Evolutionary conservation across 23 red algal species (phyloP).

Genomic region (Gracilaria domingensis): DNA sequence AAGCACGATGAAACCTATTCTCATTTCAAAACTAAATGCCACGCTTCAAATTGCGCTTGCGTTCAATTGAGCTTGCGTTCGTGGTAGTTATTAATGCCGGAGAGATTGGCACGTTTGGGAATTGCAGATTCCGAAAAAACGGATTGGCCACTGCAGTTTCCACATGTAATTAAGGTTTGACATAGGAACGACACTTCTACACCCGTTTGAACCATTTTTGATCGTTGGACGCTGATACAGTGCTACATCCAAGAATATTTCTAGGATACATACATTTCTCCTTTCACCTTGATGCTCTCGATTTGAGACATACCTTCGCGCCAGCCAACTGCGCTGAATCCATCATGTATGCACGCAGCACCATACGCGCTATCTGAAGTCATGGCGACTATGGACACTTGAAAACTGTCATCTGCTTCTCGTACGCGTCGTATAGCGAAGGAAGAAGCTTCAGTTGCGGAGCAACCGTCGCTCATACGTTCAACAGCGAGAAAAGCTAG

Average conservation of each 20-base stretch:
- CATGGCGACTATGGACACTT: slow-evolving; percentile 63
- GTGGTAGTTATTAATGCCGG: slow-evolving; percentile 44
- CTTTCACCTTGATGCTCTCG: slow-evolving; percentile 10
- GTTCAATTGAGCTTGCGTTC: too few relatives aligned
- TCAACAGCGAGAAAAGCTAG: slow-evolving; percentile 72
- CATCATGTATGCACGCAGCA: slow-evolving; percentile 43
- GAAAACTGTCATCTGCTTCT: slow-evolving; percentile 36
- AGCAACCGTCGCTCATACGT: slow-evolving; percentile 35
- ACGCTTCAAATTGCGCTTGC: slow-evolving; percentile 78
- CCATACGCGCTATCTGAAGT: slow-evolving; percentile 34
- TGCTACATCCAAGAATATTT: background rate
- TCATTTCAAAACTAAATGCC: slow-evolving; percentile 86
- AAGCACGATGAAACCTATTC: slow-evolving; percentile 56
- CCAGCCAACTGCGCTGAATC: slow-evolving; percentile 66
- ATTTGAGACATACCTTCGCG: slow-evolving; percentile 20
- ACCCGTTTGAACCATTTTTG: slow-evolving; percentile 10
- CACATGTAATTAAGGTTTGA: slow-evolving; percentile 35
- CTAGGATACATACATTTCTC: slow-evolving; percentile 8
- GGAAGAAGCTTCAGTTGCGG: slow-evolving; percentile 35
- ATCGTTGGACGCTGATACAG: slow-evolving; percentile 1
- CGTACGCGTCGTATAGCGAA: slow-evolving; percentile 25
- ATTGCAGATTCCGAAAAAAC: background rate
- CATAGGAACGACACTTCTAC: slow-evolving; percentile 31
- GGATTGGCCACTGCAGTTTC: slow-evolving; percentile 33
- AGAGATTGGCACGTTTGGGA: slow-evolving; percentile 4